Base-by-base conservation (phyloP, 2,329 filamentous ascomycete genomes). In the Cladosporium cucumerinum region DNA sequence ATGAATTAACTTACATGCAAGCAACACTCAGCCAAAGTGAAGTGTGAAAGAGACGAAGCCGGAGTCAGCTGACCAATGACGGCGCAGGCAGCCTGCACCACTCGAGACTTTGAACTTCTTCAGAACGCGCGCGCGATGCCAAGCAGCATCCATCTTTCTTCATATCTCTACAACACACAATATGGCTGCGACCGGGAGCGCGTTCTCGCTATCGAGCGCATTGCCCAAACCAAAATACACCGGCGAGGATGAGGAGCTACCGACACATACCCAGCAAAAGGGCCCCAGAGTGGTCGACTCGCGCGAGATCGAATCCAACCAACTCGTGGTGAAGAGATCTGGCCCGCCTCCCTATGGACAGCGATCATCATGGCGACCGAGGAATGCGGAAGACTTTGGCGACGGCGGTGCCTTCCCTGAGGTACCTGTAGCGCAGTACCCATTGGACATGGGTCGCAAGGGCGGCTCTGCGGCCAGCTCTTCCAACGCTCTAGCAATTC, bases 391-490 rank as follows among this genome's bases (percentile, higher is more conserved):
- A 75, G 95, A 99, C 78, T 99, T 93, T 80, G 93, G 92, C 72
- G 93, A 98, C 82, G 95, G 95, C 69, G 95, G 95, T 72, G 93
- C 94, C 61, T 99, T 97, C 75, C 95, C 95, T 43, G 94, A 98
- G 79, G 89, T 97, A 30, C 89, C 91, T 16, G 88, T 98, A 61
- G 95, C 94, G 51, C 95, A 99, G 75, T 99, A 98, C 75, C 95
- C 95, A 12, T 86, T 97, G 59, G 92, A 96, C 66, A 97, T 98
- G 92, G 94, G 94, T 65, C 87, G 89, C 72, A 96, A 96, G 78
- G 71, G 71, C 12, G 84, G 84, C 39, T 73, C 78, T 2, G 84
- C 85, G 39, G 81, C 86, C 10, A 54, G 51, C 30, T 84, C 84
- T 55, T 95, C 89, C 70, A 98, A 97, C 79, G 93, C 95, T 63